phyloP scores from a whole-genome alignment of 2,329 filamentous ascomycete species.

The Pyricularia pennisetigena region DNA sequence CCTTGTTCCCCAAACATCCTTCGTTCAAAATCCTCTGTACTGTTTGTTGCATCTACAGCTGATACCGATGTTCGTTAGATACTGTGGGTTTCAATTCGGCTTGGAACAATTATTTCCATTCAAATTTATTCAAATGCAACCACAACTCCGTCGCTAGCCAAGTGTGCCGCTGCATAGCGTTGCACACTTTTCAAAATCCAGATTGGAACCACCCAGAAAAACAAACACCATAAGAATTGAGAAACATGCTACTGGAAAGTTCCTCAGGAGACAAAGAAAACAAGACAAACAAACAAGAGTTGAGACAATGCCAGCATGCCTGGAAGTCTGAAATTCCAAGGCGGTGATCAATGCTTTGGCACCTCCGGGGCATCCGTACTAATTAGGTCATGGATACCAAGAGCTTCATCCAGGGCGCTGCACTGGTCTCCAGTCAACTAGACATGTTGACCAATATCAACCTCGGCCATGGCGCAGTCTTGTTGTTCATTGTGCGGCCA shows the following conservation, averaged over 20 bases:
- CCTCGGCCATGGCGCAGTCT: neutral
- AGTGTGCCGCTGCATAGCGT: neutral
- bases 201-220: neutral
- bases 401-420: neutral
- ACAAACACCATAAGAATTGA: constrained; percentile 9
- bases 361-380: constrained; percentile 10
- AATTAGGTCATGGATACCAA: constrained; percentile 5
- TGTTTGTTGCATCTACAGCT: neutral
- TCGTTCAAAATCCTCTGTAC: neutral
- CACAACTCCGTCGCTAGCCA: neutral
- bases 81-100: neutral
- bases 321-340: too few species aligned
- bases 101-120: neutral
- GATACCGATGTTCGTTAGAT: neutral
- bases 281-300: constrained; percentile 11
- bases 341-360: too few species aligned
- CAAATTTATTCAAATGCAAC: neutral
- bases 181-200: neutral
- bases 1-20: neutral
- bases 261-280: neutral
- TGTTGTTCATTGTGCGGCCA: constrained; percentile 12
- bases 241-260: neutral
- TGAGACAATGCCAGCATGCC: too few species aligned
- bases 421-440: neutral
- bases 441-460: neutral